These are phyloP conservation scores for Pleurotus tuoliensis DNA, from an alignment of 768 basidiomycete species.

Conservation along the genomic window DNA sequence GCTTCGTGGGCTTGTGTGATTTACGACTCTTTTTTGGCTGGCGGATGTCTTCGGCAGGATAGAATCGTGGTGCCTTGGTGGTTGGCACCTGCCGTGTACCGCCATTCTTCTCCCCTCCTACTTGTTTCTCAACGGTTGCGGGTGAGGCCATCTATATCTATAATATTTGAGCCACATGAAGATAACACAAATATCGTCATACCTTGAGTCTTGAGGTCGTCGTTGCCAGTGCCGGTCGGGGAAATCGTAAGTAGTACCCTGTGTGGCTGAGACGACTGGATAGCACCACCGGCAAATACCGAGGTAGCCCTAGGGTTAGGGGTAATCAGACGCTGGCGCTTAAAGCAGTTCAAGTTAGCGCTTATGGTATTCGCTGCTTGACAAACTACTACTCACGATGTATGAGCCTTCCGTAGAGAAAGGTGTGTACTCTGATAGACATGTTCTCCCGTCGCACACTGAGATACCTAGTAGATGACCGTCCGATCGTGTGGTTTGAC, in stretches of 20 bases:
- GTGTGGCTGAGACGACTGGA: constrained; percentile 6
- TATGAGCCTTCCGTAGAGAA: background rate
- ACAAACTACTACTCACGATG: background rate
- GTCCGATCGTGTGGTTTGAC: constrained; percentile 72
- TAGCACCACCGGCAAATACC: constrained; percentile 6
- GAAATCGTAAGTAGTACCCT: constrained; percentile 3
- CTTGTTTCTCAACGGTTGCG: constrained; percentile 69
- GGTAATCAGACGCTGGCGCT: background rate
- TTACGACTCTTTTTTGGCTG: constrained; percentile 92
- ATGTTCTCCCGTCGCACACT: background rate
- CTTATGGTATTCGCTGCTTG: background rate
- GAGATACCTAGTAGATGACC: constrained; percentile 38
- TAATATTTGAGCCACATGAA: constrained; percentile 6
- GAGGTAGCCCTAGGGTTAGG: constrained; percentile 6
- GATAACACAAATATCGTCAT: constrained; percentile 16
- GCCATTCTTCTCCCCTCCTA: constrained; percentile 91
- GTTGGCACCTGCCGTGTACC: constrained; percentile 83
- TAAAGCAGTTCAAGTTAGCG: background rate
- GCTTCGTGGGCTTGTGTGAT: constrained; percentile 67
- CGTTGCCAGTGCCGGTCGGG: constrained; percentile 40
- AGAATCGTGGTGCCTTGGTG: constrained; percentile 83
- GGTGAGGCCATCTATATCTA: constrained; percentile 34
- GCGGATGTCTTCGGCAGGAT: constrained; percentile 92
- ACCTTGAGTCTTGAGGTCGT: constrained; percentile 51
- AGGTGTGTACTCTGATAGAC: background rate